Conservation (phyloP, 768 basidiomycete species). For the Leccinum broughii region DNA sequence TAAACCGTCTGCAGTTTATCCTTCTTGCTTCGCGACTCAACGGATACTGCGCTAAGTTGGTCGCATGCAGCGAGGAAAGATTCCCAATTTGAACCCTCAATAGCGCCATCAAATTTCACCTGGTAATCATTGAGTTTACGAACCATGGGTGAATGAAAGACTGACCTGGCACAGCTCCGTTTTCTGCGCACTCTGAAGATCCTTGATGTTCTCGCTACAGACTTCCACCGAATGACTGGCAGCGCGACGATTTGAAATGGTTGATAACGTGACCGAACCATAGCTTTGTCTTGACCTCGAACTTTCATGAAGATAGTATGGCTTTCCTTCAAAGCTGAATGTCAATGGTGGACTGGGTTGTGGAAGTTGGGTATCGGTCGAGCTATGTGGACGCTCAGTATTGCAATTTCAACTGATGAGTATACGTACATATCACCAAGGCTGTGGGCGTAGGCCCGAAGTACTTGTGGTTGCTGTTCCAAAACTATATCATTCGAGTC, state of each 20-base stretch:
- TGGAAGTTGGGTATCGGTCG: constrained; percentile 26
- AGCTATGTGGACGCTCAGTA: constrained; percentile 30
- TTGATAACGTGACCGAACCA: constrained; percentile 23
- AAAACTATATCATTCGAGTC: constrained; percentile 31
- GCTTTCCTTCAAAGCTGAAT: constrained; percentile 35
- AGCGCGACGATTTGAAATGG: constrained; percentile 1
- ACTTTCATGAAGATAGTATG: constrained; percentile 49
- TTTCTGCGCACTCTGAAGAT: constrained; percentile 55
- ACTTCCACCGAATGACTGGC: constrained; percentile 15
- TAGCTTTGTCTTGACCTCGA: constrained; percentile 48
- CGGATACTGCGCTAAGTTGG: constrained; percentile 37
- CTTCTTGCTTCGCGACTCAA: constrained; percentile 27
- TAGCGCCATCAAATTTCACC: constrained; percentile 45
- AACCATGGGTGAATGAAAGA: not conserved
- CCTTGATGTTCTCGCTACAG: constrained; percentile 49
- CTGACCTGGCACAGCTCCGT: constrained; percentile 56
- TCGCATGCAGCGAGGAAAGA: constrained; percentile 46
- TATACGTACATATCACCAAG: constrained; percentile 46
- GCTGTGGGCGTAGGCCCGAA: constrained; percentile 42
- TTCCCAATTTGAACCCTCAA: constrained; percentile 45
- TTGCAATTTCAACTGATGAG: not conserved
- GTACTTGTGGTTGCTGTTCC: constrained; percentile 39
- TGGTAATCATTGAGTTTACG: constrained; percentile 26
- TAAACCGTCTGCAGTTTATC: constrained; percentile 8
- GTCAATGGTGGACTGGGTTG: constrained; percentile 52